These are phyloP conservation scores for Xylaria intraflava DNA, from an alignment of 495 filamentous ascomycete genomes.

Conservation along the genomic window DNA sequence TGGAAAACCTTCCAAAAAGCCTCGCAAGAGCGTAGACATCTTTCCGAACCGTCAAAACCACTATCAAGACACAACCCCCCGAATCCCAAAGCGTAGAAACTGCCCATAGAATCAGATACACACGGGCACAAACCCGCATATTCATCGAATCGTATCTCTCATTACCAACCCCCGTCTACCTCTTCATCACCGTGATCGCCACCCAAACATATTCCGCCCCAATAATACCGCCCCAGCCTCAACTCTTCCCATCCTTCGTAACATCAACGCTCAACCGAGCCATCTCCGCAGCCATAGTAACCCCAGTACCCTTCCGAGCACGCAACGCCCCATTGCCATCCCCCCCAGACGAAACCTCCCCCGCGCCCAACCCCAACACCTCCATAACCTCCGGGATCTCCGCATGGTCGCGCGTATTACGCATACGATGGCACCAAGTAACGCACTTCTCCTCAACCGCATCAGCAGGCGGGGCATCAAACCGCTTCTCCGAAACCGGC, in stretches of 20 bases:
- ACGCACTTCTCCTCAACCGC: conserved; percentile 48
- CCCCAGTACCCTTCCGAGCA: conserved; percentile 41
- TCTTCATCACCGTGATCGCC: no score
- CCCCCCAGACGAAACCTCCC: conserved; percentile 26
- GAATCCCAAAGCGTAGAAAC: no score
- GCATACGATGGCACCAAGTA: conserved; percentile 82
- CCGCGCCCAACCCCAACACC: conserved; percentile 53
- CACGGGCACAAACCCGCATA: no score
- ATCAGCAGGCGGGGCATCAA: conserved; percentile 9
- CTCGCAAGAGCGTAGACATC: no score
- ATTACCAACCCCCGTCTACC: no score
- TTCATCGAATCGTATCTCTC: no score
- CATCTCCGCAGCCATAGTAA: conserved; percentile 39
- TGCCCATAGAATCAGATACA: no score
- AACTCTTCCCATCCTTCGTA: not conserved
- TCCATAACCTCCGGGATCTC: conserved; percentile 58
- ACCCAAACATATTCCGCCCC: not conserved
- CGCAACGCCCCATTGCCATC: conserved; percentile 34
- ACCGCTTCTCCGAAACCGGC: conserved; percentile 22
- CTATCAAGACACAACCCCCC: no score
- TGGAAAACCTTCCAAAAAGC: no score
- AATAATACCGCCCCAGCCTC: not conserved
- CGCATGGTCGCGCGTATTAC: conserved; percentile 68
- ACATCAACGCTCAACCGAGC: conserved; percentile 25
- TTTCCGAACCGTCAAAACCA: no score